Evolutionary conservation across 768 basidiomycete species (phyloP), one percentile per base, ranked within the genome.

Genomic region (Lentinula sp.): DNA sequence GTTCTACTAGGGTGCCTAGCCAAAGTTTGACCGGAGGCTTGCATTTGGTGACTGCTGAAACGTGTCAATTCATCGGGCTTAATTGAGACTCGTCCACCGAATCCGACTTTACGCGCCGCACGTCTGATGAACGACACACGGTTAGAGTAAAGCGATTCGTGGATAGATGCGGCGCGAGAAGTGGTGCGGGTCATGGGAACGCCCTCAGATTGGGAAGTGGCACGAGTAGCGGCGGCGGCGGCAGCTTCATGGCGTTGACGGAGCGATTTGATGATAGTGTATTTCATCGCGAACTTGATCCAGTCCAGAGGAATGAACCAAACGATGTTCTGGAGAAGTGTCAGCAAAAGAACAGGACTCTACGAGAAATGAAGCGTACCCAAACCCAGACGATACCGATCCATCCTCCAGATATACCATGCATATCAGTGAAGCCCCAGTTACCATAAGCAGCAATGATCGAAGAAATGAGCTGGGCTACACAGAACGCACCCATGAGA

Each of bases 341-440:
- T 71, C 9, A 73, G 64, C 50, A 48, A 10, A 16, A 33, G 43
- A 9, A 7, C 41, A 13, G 35, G 52, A 32, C 13, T n/a, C 28
- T 4, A 41, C 20, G 23, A 35, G 16, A 46, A 8, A 54, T 10
- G 60, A 54, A 42, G 33, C 45, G 55, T 78, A 93, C 92, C 92
- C 93, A 95, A 66, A 95, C 83, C 95, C 95, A 98, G 62, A 96
- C 82, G 66, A 98, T 95, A 77, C 95, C 96, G 66, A 98, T 92
- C 95, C 95, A 98, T 32, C 87, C 91, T 71, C 91, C 95, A 63
- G 90, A 91, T 72, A 98, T 87, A 23, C 77, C 70, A 37, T 78
- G 72, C 65, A 98, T 91, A 58, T 87, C 72, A 37, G 95, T 95
- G 85, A 98, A 98, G 73, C 91, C 90, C 91, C 91, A 97, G 82